phyloP scores from a whole-genome alignment of 2,329 filamentous ascomycete species.

The Penicillium hesseltinei region DNA sequence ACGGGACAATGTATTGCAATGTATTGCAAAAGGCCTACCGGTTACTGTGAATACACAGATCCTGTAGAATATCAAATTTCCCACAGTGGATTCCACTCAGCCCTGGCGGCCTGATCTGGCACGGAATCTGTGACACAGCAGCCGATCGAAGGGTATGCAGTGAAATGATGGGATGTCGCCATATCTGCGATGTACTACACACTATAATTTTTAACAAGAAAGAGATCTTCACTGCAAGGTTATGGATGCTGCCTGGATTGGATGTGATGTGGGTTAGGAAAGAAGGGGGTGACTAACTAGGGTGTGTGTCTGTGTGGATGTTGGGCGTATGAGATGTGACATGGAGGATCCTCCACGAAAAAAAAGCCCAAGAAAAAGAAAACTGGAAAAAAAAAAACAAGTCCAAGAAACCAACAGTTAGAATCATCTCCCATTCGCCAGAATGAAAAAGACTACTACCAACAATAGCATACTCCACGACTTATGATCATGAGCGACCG shows the following conservation, averaged over 20 bases:
- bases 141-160: neutral
- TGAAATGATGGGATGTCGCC: neutral
- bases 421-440: neutral
- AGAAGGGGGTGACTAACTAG: neutral
- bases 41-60: neutral
- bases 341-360: neutral
- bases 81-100: neutral
- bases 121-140: neutral
- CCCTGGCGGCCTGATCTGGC: neutral
- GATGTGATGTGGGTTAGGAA: too few species aligned
- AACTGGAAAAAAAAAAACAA: neutral
- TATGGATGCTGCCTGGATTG: neutral
- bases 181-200: neutral
- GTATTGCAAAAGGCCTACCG: neutral
- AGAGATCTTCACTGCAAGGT: neutral
- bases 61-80: neutral
- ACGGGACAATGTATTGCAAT: neutral
- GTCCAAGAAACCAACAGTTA: constrained; percentile 2
- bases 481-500: neutral
- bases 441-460: neutral
- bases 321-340: neutral
- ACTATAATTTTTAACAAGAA: neutral
- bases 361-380: neutral
- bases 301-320: neutral
- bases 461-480: neutral